Base-by-base conservation (phyloP, 2,329 filamentous ascomycete species). In the Lachnellula suecica region DNA sequence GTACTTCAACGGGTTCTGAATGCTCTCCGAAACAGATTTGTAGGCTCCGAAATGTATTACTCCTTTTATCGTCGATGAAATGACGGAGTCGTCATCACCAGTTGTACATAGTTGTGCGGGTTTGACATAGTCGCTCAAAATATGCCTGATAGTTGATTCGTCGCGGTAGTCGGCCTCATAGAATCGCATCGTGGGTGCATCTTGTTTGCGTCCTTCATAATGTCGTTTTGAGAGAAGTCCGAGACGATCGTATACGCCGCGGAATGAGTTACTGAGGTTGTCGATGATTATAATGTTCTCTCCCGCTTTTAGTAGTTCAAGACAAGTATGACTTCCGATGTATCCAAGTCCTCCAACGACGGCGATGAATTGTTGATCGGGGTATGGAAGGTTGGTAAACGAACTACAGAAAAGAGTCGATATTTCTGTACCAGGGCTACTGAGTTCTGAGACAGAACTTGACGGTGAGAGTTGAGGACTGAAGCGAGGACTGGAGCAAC, bases 1-100 rank as follows among this genome's bases (percentile, higher is more conserved):
- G 68, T 87, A 87, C 52, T 77, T 77, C 47, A 87, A 68, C 0
- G 83, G 83, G 58, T 74, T 72, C 20, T 69, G 67, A 49, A 86
- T 85, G 35, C 80, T 84, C 59, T 87, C 82, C 27, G 77, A 77
- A 0, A 87, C 82, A 2, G 83, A 81, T 65, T 87, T 87, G 72
- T 81, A 82, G 1, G 83, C 83, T 10, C 83, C 84, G 57, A 87
- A 87, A 63, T 87, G 84, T 53, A 87, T 85, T 22, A 87, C 82
- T 1, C 82, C 83, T 0, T 71, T 70, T 53, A 85, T 83, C 29
- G 71, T 75, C 2, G 80, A 83, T 47, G 42, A 43, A 42, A 25
- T 31, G 34, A 38, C 19, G 22, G 51, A 24, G 20, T 24, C 11
- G 23, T 45, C 37, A 41, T 48, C 51, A 24, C 27, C 25, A 11